Evolutionary conservation across 352 stramenopile genomes (phyloP), one percentile per base, ranked within the genome.

Genomic region (Globisporangium alternatum): DNA sequence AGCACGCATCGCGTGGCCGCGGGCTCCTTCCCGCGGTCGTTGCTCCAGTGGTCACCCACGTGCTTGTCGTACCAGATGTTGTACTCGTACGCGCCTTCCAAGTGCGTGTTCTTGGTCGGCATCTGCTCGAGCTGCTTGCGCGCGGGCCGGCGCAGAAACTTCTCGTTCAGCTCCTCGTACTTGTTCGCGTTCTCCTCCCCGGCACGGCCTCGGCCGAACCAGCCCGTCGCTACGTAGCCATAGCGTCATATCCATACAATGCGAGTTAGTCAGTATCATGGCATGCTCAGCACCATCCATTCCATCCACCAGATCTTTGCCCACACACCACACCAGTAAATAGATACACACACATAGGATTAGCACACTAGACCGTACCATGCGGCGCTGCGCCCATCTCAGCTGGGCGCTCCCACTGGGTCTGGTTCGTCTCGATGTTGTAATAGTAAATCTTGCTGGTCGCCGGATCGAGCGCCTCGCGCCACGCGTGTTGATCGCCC

Each of bases 1-100:
- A 97, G 55, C 28, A 83, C 71, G 61, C 93, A 98, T 37, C 92
- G 83, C 39, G 89, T 96, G 2, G 90, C 74, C 9, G 93, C 92
- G 0, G 90, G 82, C 31, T 98, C 93, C 43, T 93, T 84, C 41
- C 84, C 78, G 52, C 88, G 84, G 45, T 87, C 71, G 69, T 96
- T 83, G 69, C 78, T 77, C 90, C 88, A 97, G 68, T 97, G 81
- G 65, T 98, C 93, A 8, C 93, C 93, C 25, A 96, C 76, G 75
- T 93, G 97, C 76, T 96, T 97, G 66, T 94, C 89, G 75, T 98
- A 98, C 91, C 91, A 98, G 55, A 98, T 98, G 65, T 98, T 98
- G 83, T 97, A 98, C 73, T 98, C 91, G 59, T 97, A 88, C 25
- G 86, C 88, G 30, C 93, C 93, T 72, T 98, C 91, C 13, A 97